Base-by-base conservation (phyloP, 1,284 basidiomycete genomes). In the Pyrrhoderma lamaoense region DNA sequence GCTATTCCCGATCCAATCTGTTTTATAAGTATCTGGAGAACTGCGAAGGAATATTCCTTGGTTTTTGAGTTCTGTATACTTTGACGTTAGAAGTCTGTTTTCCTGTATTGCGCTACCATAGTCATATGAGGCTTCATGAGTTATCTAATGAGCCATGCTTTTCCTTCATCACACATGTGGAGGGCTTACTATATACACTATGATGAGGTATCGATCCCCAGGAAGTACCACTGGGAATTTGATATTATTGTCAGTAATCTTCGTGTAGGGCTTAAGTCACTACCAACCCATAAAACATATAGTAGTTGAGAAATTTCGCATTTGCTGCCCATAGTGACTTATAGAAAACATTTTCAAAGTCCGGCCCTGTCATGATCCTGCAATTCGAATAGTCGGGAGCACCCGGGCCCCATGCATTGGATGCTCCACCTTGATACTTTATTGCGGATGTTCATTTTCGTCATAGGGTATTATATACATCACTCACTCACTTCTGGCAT, bases 21-120 rank as follows among this genome's bases (percentile, higher is more conserved):
- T 89, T 66, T 87, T 85, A 64, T 79, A 78, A 62, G 89, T 86
- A 35, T 82, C 79, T 0, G 79, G 81, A 3, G 85, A 82, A 57
- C 79, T 84, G 37, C 86, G 80, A 25, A 89, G 62, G 69, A 90
- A 90, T 2, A 89, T 61, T 9, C 76, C 82, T 61, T 90, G 79
- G 18, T 79, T 73, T 62, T 90, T 90, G 38, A 90, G 68, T 59
- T 89, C 87, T 45, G 79, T 72, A 62, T 76, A 85, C 63, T 90
- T 90, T 13, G 74, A 61, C 0, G 77, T 80, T 14, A 89, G 64
- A n/a, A 74, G 73, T 25, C 87, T 74, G n/a, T 73, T 77, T 66
- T 90, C 87, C 9, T 57, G 49, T 44, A 67, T 64, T 9, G 62
- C 48, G 23, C 59, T 56, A 31, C 56, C 57, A 40, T 60, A 59